Evolutionary conservation across 441 rosid genomes (phyloP).

Genomic region (Populus trichocarpa): DNA sequence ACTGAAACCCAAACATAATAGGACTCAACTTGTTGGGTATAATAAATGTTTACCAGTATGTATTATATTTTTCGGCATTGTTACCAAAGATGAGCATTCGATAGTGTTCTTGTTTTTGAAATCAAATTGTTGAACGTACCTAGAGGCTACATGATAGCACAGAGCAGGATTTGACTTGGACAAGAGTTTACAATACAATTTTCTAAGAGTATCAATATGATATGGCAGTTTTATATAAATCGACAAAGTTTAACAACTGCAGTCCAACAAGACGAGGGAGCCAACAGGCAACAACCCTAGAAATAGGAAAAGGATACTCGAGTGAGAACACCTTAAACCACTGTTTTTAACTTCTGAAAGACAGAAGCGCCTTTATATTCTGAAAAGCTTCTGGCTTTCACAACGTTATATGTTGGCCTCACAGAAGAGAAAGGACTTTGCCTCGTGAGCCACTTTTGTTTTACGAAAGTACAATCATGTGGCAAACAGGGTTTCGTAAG

Average conservation of each 20-base stretch:
- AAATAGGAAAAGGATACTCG: not conserved
- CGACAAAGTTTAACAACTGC: too few species aligned
- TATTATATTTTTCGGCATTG: too few species aligned
- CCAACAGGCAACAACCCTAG: not conserved
- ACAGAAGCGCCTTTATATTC: not conserved
- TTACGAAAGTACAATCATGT: slow-evolving; percentile 3
- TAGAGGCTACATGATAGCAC: too few species aligned
- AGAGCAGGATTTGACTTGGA: too few species aligned
- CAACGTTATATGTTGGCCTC: not conserved
- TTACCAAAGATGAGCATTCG: too few species aligned
- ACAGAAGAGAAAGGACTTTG: not conserved
- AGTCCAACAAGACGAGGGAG: not conserved
- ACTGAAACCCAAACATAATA: too few species aligned
- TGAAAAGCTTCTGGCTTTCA: not conserved
- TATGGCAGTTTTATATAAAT: too few species aligned
- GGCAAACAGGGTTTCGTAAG: slow-evolving; percentile 6
- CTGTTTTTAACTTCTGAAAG: not conserved
- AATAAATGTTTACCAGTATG: too few species aligned
- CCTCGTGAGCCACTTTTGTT: not conserved
- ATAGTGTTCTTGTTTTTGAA: too few species aligned
- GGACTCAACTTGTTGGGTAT: too few species aligned
- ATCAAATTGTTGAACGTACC: too few species aligned
- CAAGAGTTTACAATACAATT: too few species aligned
- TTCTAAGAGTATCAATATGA: not conserved
- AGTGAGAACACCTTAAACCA: not conserved